Conservation (phyloP, 768 basidiomycete species). For the Boletus reticulatus region DNA sequence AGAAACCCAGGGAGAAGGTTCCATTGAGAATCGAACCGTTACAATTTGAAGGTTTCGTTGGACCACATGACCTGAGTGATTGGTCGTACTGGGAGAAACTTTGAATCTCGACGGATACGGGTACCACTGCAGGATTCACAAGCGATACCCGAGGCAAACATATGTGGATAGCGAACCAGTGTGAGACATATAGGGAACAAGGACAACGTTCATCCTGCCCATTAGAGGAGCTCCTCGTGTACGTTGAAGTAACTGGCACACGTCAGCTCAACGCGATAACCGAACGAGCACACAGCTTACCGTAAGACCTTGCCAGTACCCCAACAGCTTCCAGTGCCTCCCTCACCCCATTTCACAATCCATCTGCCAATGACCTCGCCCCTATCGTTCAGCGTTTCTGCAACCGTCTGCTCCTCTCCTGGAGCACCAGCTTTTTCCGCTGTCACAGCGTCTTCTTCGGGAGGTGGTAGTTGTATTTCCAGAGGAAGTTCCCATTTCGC, state of each 20-base stretch:
- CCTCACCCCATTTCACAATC: slow-evolving; percentile 73
- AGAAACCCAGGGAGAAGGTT: not conserved
- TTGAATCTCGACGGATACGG: not conserved
- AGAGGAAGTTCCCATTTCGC: slow-evolving; percentile 79
- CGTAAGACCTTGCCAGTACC: slow-evolving; percentile 61
- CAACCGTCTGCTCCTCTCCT: slow-evolving; percentile 72
- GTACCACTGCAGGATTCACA: not conserved
- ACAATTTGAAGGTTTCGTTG: not conserved
- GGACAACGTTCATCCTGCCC: not conserved
- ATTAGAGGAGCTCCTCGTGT: slow-evolving; percentile 46
- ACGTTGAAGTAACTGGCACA: slow-evolving; percentile 47
- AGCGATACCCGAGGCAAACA: not conserved
- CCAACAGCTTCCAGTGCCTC: slow-evolving; percentile 61
- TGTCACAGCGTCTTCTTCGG: slow-evolving; percentile 32
- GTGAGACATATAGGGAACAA: not conserved
- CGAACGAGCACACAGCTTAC: slow-evolving; percentile 40
- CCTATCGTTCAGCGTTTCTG: slow-evolving; percentile 62
- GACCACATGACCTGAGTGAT: not conserved
- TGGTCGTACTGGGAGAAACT: not conserved
- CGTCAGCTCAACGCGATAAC: not conserved
- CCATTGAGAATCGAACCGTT: not conserved
- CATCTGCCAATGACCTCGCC: slow-evolving; percentile 70
- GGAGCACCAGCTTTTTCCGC: slow-evolving; percentile 34
- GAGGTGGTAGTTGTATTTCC: slow-evolving; percentile 43
- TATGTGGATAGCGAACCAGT: not conserved